A percentile compares a stretch with the other conserved stretches of the same genome.
These are phyloP conservation scores for Colletotrichum tofieldiae DNA, from an alignment of 2,329 filamentous ascomycete species.

Conservation along the genomic window DNA sequence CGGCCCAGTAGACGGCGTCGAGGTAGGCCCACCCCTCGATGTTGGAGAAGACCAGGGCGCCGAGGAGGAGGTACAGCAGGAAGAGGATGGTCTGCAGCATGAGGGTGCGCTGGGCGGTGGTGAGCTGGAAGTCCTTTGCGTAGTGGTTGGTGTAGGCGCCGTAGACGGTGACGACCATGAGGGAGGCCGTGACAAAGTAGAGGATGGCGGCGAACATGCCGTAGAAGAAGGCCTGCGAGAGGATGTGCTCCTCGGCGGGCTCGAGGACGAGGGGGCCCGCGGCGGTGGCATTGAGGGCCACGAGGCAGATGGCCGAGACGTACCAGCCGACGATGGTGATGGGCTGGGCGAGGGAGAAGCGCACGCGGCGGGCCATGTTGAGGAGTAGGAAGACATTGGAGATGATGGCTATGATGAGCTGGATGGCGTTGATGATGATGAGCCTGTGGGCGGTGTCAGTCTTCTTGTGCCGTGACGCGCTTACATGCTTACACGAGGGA, in stretches of 20 bases:
- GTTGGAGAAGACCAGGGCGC: conserved; percentile 80
- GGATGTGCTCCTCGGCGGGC: conserved; percentile 68
- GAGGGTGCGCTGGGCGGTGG: conserved; percentile 85
- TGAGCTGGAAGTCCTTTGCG: conserved; percentile 83
- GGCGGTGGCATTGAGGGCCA: conserved; percentile 77
- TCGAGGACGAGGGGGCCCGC: conserved; percentile 67
- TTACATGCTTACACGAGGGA: neutral
- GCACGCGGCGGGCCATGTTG: conserved; percentile 86
- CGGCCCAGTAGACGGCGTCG: conserved; percentile 85
- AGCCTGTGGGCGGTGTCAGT: conserved; percentile 63
- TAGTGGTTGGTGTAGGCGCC: conserved; percentile 82
- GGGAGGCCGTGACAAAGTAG: conserved; percentile 83
- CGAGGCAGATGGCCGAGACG: conserved; percentile 75
- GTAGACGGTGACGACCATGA: conserved; percentile 85
- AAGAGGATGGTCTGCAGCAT: conserved; percentile 93
- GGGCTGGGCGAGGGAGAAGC: conserved; percentile 87
- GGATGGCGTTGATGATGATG: conserved; percentile 82
- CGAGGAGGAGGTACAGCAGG: conserved; percentile 84
- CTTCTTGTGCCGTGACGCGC: too few species aligned
- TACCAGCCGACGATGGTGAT: conserved; percentile 88
- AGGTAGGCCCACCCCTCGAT: conserved; percentile 84
- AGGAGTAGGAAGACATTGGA: conserved; percentile 88
- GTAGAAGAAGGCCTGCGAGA: conserved; percentile 90
- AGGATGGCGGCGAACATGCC: conserved; percentile 84
- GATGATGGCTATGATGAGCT: conserved; percentile 81